Conservation (phyloP, 495 filamentous ascomycete genomes). For the Aspergillus avenaceus region DNA sequence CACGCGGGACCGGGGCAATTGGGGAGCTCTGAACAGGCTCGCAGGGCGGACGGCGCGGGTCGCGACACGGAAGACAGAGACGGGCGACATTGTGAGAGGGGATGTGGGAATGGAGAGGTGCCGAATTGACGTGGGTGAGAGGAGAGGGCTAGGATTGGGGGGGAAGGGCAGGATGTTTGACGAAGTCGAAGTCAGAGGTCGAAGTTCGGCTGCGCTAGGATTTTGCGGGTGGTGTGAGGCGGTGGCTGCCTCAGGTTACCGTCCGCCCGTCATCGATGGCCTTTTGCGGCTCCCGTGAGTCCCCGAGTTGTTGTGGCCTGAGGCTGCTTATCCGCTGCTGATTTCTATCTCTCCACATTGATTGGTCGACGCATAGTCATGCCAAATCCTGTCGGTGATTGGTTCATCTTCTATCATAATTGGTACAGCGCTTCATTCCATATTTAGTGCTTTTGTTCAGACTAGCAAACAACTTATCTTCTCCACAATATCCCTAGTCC, state of each 20-base stretch:
- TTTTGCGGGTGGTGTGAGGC: constrained; percentile 51
- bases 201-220: constrained; percentile 32
- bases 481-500: too few relatives aligned
- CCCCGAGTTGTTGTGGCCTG: constrained; percentile 26
- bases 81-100: constrained; percentile 55
- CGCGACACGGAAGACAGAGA: constrained; percentile 65
- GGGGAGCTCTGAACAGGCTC: constrained; percentile 54
- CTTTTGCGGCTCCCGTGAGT: constrained; percentile 11
- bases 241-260: constrained; percentile 24
- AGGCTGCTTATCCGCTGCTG: constrained; percentile 26
- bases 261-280: constrained; percentile 13
- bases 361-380: constrained; percentile 22
- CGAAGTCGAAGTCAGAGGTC: constrained; percentile 31
- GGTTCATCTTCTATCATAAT: too few relatives aligned
- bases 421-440: too few relatives aligned
- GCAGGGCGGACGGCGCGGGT: constrained; percentile 60
- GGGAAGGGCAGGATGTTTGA: constrained; percentile 30
- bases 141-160: too few relatives aligned
- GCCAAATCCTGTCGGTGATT: background rate
- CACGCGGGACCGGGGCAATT: constrained; percentile 56
- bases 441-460: too few relatives aligned
- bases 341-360: constrained; percentile 22
- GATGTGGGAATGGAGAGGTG: constrained; percentile 32
- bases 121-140: constrained; percentile 24
- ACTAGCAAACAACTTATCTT: too few relatives aligned